A percentile compares a stretch with the other conserved stretches of the same genome.
Conservation (phyloP, 1,139 yeast genomes). For the Pichia sp. region DNA sequence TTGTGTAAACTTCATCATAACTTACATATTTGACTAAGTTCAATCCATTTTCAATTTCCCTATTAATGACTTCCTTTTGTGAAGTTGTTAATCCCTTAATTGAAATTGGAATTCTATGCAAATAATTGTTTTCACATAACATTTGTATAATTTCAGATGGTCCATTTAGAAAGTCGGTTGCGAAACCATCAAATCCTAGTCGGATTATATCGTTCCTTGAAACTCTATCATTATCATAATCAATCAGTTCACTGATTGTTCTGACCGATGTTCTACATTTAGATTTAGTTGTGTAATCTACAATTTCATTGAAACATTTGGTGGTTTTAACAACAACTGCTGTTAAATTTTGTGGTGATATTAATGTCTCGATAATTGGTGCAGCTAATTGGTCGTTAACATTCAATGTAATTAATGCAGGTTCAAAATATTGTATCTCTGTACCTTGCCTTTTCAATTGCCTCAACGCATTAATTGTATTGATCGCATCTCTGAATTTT, state of each 20-base stretch:
- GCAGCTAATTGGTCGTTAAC: constrained; percentile 45
- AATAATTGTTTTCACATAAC: constrained; percentile 54
- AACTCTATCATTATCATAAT: constrained; percentile 26
- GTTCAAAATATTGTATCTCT: constrained; percentile 50
- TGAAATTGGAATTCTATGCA: constrained; percentile 63
- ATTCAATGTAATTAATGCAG: constrained; percentile 66
- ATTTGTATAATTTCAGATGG: constrained; percentile 69
- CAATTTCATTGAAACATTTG: constrained; percentile 34
- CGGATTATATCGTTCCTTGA: constrained; percentile 33
- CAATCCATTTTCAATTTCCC: constrained; percentile 33
- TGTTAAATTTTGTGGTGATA: constrained; percentile 47
- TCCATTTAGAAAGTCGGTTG: constrained; percentile 67
- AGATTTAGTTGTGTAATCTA: background rate
- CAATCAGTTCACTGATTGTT: constrained; percentile 30
- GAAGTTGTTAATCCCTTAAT: constrained; percentile 35
- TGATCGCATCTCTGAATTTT: constrained; percentile 27
- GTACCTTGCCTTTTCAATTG: constrained; percentile 10
- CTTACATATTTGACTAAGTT: constrained; percentile 53
- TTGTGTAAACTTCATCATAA: constrained; percentile 46
- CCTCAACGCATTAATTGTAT: constrained; percentile 38
- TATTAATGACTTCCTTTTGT: constrained; percentile 32
- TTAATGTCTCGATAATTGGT: constrained; percentile 49
- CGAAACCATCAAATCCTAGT: constrained; percentile 73
- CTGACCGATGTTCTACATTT: constrained; percentile 38
- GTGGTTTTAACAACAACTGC: constrained; percentile 47